A percentile compares a stretch with the other conserved stretches of the same genome.
Conservation (phyloP, 768 basidiomycete genomes). For the Calocybe indica region DNA sequence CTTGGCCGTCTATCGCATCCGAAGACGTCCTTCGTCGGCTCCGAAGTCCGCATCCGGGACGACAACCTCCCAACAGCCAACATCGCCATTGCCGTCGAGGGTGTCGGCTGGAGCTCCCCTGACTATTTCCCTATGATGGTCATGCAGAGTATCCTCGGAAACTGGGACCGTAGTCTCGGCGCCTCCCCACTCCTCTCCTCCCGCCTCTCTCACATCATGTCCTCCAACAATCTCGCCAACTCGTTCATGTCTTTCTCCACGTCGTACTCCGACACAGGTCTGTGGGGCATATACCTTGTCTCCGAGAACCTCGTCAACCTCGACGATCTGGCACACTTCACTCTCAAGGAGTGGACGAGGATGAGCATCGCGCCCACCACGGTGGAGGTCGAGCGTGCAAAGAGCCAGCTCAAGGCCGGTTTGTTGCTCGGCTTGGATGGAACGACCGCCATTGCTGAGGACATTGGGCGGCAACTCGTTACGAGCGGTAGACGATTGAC, state of each 20-base stretch:
- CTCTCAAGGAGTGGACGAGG: conserved; percentile 91
- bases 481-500: conserved; percentile 88
- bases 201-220: conserved; percentile 85
- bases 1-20: conserved; percentile 76
- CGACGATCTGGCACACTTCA: conserved; percentile 92
- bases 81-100: conserved; percentile 95
- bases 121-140: conserved; percentile 99
- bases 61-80: conserved; percentile 86
- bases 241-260: conserved; percentile 99
- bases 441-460: conserved; percentile 95
- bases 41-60: conserved; percentile 93
- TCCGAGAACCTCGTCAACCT: conserved; percentile 92
- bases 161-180: conserved; percentile 98
- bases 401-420: conserved; percentile 96
- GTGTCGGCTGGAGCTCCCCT: conserved; percentile 95
- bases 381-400: conserved; percentile 92
- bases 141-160: conserved; percentile 96
- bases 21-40: conserved; percentile 82
- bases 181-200: conserved; percentile 86
- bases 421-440: conserved; percentile 89
- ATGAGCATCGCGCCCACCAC: conserved; percentile 85
- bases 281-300: conserved; percentile 98
- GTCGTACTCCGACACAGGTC: conserved; percentile 95
- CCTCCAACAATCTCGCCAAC: conserved; percentile 94
- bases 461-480: conserved; percentile 96